phyloP scores from a whole-genome alignment of 495 filamentous ascomycete species.

The Daldinia bambusicola region DNA sequence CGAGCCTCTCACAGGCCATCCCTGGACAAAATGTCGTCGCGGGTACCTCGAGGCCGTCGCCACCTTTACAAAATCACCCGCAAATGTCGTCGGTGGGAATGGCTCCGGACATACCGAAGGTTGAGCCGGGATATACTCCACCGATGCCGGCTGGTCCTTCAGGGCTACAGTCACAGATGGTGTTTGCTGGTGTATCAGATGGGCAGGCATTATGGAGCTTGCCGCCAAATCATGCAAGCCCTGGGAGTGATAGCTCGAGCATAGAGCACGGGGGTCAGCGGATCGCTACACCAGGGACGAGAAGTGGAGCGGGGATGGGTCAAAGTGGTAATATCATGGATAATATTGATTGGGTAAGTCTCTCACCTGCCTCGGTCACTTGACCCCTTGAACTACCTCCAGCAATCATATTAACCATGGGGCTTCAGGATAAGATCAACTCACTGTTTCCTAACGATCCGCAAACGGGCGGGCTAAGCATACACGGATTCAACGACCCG shows the following conservation, averaged over 20 bases:
- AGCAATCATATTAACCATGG: constrained; percentile 1
- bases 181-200: constrained; percentile 58
- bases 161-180: constrained; percentile 49
- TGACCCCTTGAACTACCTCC: neutral
- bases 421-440: constrained; percentile 48
- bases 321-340: constrained; percentile 47
- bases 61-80: constrained; percentile 9
- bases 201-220: constrained; percentile 58
- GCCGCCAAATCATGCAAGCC: constrained; percentile 52
- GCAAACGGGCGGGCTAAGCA: constrained; percentile 50
- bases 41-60: constrained; percentile 44
- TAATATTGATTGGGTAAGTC: constrained; percentile 51
- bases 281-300: constrained; percentile 13
- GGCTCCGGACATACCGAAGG: constrained; percentile 17
- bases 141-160: constrained; percentile 29
- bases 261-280: constrained; percentile 25
- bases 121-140: constrained; percentile 36
- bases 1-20: constrained; percentile 48
- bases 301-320: constrained; percentile 6
- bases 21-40: constrained; percentile 54
- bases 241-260: constrained; percentile 49
- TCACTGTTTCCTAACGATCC: constrained; percentile 51
- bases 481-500: constrained; percentile 49
- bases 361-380: neutral
- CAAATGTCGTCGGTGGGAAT: constrained; percentile 14